Percentiles rank a stretch among this genome's conserved stretches.
These are phyloP conservation scores for Nyssa sinensis DNA, from an alignment of 148 eudicot genomes.

Conservation along the genomic window DNA sequence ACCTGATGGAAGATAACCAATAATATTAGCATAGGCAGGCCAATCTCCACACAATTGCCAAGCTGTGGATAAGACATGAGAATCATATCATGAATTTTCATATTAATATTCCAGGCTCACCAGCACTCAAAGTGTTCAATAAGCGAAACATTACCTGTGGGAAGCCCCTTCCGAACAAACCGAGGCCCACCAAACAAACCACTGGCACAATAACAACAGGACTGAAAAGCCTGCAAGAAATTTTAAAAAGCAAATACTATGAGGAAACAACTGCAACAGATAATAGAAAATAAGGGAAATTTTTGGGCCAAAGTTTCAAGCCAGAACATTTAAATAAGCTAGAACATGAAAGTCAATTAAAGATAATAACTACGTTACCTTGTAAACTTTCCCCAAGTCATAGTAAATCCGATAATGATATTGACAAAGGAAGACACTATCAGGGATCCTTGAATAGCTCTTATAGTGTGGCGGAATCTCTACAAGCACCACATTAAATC, in stretches of 20 bases:
- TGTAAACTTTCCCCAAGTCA: constrained; percentile 69
- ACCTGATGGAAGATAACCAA: constrained; percentile 77
- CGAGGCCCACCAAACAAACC: constrained; percentile 81
- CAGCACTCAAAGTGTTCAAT: neutral
- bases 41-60: constrained; percentile 83
- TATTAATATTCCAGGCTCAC: neutral
- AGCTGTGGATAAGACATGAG: constrained; percentile 40
- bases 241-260: neutral
- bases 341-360: neutral
- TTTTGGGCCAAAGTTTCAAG: neutral
- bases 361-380: constrained; percentile 36
- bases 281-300: neutral
- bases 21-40: constrained; percentile 78
- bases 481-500: constrained; percentile 28
- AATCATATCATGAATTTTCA: neutral
- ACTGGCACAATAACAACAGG: constrained; percentile 79
- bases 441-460: constrained; percentile 88
- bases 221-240: constrained; percentile 56
- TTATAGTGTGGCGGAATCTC: constrained; percentile 85
- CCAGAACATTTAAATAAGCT: neutral
- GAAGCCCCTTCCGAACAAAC: constrained; percentile 79
- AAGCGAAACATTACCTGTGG: constrained; percentile 53
- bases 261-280: neutral
- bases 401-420: constrained; percentile 76
- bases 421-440: constrained; percentile 82